Evolutionary conservation across 2,329 filamentous ascomycete genomes (phyloP).

Genomic region (Metarhizium anisopliae): DNA sequence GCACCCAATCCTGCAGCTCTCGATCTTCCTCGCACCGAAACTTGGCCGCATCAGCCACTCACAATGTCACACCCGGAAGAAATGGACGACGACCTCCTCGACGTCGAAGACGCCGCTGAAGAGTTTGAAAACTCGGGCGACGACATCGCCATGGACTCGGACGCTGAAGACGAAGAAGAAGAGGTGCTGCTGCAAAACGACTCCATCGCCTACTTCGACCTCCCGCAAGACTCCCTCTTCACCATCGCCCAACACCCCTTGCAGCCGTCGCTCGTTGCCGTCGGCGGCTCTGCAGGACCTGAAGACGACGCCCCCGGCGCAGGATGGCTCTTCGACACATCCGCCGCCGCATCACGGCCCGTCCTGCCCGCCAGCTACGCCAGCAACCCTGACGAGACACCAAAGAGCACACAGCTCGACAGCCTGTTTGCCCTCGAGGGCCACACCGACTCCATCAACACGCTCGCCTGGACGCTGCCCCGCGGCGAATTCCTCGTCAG

Average conservation of each 20-base stretch:
- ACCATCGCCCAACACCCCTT: constrained; percentile 87
- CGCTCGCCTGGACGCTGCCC: constrained; percentile 75
- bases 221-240: constrained; percentile 86
- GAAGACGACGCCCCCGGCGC: constrained; percentile 58
- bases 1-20: neutral
- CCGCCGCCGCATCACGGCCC: constrained; percentile 52
- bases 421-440: constrained; percentile 72
- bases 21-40: constrained; percentile 1
- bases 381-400: constrained; percentile 48
- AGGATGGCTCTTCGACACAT: constrained; percentile 76
- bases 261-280: constrained; percentile 69
- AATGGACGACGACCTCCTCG: constrained; percentile 55
- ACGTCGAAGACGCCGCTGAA: constrained; percentile 69
- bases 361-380: constrained; percentile 71
- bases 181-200: constrained; percentile 85
- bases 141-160: constrained; percentile 75
- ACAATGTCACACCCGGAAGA: constrained; percentile 13
- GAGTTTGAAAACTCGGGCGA: constrained; percentile 53
- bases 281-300: constrained; percentile 64
- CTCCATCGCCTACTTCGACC: constrained; percentile 85
- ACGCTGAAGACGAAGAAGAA: constrained; percentile 56
- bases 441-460: constrained; percentile 85
- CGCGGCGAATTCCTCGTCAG: constrained; percentile 78
- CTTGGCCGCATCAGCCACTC: constrained; percentile 9
- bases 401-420: constrained; percentile 46